A percentile compares a stretch with the other conserved stretches of the same genome.
Conservation (phyloP, 108 stramenopile species). For the Cyclotella kingstonii region DNA sequence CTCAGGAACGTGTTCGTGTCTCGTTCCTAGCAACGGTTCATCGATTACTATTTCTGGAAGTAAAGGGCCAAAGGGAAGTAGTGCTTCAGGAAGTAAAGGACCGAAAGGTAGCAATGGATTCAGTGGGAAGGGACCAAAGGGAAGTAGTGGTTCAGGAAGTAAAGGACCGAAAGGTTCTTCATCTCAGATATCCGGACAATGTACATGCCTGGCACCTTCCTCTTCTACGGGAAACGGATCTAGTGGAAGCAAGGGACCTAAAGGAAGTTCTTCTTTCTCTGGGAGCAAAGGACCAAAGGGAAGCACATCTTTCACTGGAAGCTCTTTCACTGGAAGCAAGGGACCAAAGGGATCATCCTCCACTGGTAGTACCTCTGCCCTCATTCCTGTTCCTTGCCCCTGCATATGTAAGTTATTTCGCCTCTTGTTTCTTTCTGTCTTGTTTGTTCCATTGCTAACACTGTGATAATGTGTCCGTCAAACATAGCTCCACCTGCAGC, state of each 20-base stretch:
- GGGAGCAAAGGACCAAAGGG: conserved; percentile 2
- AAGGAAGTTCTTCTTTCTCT: too few relatives aligned
- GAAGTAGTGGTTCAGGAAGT: background rate
- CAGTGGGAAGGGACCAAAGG: background rate
- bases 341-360: background rate
- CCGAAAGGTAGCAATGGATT: background rate
- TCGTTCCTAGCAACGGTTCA: too few relatives aligned
- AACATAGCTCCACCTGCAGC: too few relatives aligned
- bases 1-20: background rate
- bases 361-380: too few relatives aligned
- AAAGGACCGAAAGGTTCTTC: too few relatives aligned
- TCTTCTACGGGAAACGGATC: too few relatives aligned
- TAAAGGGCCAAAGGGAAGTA: conserved; percentile 1
- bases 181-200: too few relatives aligned
- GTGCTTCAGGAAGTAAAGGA: background rate
- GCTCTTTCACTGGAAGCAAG: background rate
- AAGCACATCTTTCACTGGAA: background rate
- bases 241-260: too few relatives aligned
- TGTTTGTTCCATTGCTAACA: too few relatives aligned
- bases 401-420: background rate
- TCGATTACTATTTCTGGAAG: background rate
- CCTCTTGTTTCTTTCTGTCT: too few relatives aligned
- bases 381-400: conserved; percentile 2
- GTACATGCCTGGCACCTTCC: too few relatives aligned
- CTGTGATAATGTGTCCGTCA: too few relatives aligned